Evolutionary conservation across 2,329 filamentous ascomycete species (phyloP), one percentile per base, ranked within the genome.

Genomic region (Diplodia mutila): DNA sequence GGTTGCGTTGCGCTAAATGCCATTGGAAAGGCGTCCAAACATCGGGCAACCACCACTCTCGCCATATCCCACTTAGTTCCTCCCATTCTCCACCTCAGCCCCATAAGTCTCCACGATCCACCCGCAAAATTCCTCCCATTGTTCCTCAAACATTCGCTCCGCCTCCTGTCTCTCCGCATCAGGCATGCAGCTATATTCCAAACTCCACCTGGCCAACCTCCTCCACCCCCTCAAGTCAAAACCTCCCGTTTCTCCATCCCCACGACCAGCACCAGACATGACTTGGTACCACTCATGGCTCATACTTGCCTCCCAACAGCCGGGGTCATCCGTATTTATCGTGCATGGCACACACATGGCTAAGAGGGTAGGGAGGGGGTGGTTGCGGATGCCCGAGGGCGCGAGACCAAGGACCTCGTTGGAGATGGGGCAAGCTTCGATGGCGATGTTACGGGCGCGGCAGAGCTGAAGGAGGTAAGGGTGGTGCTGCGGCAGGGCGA

Each of bases 341-440:
- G 90, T 90, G 78, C 90, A 93, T 57, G 90, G 89, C 59, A 93
- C 85, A 49, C 90, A 87, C 65, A 90, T 88, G 21, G 89, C 89
- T 66, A 93, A 81, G 27, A 93, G 80, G 69, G 84, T 82, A 48
- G 91, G 91, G 75, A 90, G 86, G n/a, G 88, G 80, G 72, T 93
- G 90, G 16, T 90, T 88, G 42, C 85, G 84, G 67, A 89, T 84
- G 57, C 86, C 84, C 9, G 88, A 84, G 21, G 54, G 34, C 61
- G 89, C 90, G n/a, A 93, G 82, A 42, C 91, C 90, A 21, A 93
- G 79, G 0, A 93, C 82, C 80, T 93, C 91, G 73, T 93, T 93
- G 0, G 90, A 92, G 63, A 92, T 92, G 0, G 90, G 90, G 71
- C 91, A 93, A 1, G 91, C 80, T 79, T 93, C 91, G 21, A 93